phyloP scores from a whole-genome alignment of 345 rosid genomes.

The Rubroshorea leprosula region DNA sequence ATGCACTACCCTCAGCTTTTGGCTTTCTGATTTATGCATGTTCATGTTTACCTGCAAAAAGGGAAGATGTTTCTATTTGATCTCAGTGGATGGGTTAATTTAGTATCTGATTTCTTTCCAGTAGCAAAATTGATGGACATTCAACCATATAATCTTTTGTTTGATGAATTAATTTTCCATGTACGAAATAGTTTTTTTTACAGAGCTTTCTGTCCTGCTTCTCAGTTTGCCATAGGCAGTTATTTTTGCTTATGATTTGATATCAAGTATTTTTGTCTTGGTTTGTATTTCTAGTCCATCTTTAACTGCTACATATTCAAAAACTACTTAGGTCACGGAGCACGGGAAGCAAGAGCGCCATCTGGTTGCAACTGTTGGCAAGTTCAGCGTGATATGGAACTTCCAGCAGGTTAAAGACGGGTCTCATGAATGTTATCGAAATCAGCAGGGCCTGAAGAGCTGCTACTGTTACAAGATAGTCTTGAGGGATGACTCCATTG shows the following conservation, averaged over 20 bases:
- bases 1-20: background rate
- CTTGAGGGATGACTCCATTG: slow-evolving; percentile 81
- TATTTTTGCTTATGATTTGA: background rate
- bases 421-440: slow-evolving; percentile 67
- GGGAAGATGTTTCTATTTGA: no score
- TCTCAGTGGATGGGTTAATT: no score
- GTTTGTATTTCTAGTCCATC: background rate
- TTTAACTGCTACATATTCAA: slow-evolving; percentile 8
- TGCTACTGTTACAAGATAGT: slow-evolving; percentile 92
- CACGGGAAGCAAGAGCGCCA: slow-evolving; percentile 82
- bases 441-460: slow-evolving; percentile 76
- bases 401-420: slow-evolving; percentile 79
- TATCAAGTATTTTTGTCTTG: background rate
- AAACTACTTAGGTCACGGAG: slow-evolving; percentile 56
- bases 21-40: background rate
- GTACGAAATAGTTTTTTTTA: no score
- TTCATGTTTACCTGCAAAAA: no score
- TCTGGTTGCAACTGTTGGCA: slow-evolving; percentile 94
- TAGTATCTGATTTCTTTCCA: no score
- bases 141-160: no score
- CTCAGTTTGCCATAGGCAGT: no score
- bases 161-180: no score
- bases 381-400: slow-evolving; percentile 91
- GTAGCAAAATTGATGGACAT: no score
- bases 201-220: no score